Base-by-base conservation (phyloP, 768 basidiomycete species). In the Leucosporidium yakuticum region DNA sequence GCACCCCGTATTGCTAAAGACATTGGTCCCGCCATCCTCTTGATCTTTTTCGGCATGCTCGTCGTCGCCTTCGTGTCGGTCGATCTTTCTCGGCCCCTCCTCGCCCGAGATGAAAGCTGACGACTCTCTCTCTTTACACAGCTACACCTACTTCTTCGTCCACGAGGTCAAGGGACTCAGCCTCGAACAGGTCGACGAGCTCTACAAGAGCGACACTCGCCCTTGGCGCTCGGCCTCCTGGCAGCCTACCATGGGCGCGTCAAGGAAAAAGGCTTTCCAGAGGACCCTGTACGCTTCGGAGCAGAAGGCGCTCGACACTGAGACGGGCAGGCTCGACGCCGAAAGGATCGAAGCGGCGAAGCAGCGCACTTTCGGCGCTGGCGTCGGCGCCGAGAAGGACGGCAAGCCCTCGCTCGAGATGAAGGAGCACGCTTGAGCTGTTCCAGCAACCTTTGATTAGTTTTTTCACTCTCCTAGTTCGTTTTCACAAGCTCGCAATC, bases 181-280 rank as follows among this genome's bases (percentile, higher is more conserved):
- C n/a, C 50, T 65, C 20, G 64, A 65, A 58, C 57, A 65, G 23
- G 64, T 65, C 32, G 61, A 62, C 48, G 60, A 60, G 60, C 15
- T 60, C 14, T 29, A 48, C 23, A 44, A 47, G 19, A 8, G 14
- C 39, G n/a, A n/a, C 39, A 32, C 31, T 20, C 19, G 49, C 47
- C 60, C 60, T 1, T 60, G 60, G 60, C 29, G 29, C n/a, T 60
- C 60, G 4, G 25, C 60, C 3, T 31, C 14, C 19, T 60, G 60
- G 60, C 60, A 60, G 39, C 60, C 60, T 4, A 27, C 25, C 1
- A 25, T 48, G 19, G 60, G 55, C 6, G 55, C n/a, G 55, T 29
- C 55, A 15, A 23, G 51, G n/a, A 53, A 53, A 21, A 27, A 27
- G n/a, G 51, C 51, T 2, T 53, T 53, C 51, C 51, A 53, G 51